Conservation (phyloP, 306 rosid species). For the Acacia melanoxylon region DNA sequence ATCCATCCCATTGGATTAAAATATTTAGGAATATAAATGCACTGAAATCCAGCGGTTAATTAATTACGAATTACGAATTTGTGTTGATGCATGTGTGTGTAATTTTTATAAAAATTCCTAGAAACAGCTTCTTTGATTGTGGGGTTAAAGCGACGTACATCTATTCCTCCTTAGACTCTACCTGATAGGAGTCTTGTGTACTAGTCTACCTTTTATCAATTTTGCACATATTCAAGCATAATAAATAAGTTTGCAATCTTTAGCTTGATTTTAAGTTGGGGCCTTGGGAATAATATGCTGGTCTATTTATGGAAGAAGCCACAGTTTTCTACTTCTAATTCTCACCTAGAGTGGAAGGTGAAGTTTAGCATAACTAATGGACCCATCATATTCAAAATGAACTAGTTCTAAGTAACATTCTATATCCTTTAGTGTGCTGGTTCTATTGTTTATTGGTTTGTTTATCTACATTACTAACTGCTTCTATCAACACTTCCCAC, state of each 20-base stretch:
- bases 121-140: no score
- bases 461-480: constrained; percentile 16
- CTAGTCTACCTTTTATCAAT: background rate
- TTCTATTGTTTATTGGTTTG: background rate
- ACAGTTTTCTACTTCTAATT: background rate
- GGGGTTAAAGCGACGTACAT: no score
- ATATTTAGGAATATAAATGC: background rate
- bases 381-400: background rate
- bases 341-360: background rate
- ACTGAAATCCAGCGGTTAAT: background rate
- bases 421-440: background rate
- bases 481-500: constrained; percentile 18
- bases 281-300: background rate
- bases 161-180: no score
- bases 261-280: background rate
- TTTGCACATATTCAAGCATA: background rate
- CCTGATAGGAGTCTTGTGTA: no score
- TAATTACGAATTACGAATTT: background rate
- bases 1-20: background rate
- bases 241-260: background rate
- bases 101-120: no score
- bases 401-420: background rate
- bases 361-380: background rate
- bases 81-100: background rate
- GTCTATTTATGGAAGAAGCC: background rate